phyloP scores from a whole-genome alignment of 2,329 filamentous ascomycete species.

The Metarhizium anisopliae region DNA sequence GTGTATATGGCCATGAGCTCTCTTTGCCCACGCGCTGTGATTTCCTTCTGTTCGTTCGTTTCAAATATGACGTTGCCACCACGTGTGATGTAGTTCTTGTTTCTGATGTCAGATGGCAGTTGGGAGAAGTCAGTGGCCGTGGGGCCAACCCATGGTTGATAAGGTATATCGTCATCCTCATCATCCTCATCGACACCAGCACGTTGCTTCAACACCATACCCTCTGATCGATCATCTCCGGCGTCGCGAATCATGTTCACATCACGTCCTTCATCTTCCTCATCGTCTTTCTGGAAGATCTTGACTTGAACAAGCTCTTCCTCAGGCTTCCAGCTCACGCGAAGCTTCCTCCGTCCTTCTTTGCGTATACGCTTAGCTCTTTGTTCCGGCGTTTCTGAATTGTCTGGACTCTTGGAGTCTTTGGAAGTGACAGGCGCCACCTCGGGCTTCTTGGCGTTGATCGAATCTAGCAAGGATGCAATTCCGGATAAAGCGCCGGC shows the following conservation, averaged over 20 bases:
- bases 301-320: slow-evolving; percentile 56
- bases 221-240: slow-evolving; percentile 63
- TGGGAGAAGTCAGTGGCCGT: slow-evolving; percentile 35
- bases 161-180: slow-evolving; percentile 47
- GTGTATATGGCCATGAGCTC: slow-evolving; percentile 56
- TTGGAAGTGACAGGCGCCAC: slow-evolving; percentile 38
- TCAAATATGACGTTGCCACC: slow-evolving; percentile 42
- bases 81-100: slow-evolving; percentile 43
- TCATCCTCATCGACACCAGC: slow-evolving; percentile 40
- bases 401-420: slow-evolving; percentile 38
- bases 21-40: slow-evolving; percentile 46
- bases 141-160: slow-evolving; percentile 44
- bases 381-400: slow-evolving; percentile 59
- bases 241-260: slow-evolving; percentile 63
- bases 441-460: slow-evolving; percentile 33
- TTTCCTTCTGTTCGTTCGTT: slow-evolving; percentile 47
- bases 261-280: slow-evolving; percentile 60
- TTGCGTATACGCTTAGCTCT: slow-evolving; percentile 60
- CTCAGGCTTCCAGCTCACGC: slow-evolving; percentile 63
- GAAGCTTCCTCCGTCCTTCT: slow-evolving; percentile 59
- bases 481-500: slow-evolving; percentile 36
- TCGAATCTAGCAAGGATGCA: slow-evolving; percentile 43
- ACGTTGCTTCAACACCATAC: slow-evolving; percentile 57
- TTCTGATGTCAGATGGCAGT: slow-evolving; percentile 35
- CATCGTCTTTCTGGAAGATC: slow-evolving; percentile 62